phyloP scores from a whole-genome alignment of 257 asterid genomes.

The Paulownia fortunei region DNA sequence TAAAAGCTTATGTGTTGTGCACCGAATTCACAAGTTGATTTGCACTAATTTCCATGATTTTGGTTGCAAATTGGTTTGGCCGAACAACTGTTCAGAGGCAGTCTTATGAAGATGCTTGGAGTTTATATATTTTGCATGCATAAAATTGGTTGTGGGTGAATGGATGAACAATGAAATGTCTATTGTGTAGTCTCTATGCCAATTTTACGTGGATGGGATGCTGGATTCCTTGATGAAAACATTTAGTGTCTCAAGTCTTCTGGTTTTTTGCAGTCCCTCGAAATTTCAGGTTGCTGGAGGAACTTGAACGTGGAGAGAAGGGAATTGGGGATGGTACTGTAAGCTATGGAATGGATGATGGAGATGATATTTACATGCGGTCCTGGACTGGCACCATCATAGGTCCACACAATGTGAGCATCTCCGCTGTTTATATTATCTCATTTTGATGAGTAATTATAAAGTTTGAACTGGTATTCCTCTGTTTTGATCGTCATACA shows the following conservation, averaged over 20 bases:
- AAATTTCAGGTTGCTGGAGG: too few relatives aligned
- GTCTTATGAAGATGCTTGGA: background rate
- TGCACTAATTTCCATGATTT: background rate
- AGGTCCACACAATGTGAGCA: too few relatives aligned
- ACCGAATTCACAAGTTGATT: background rate
- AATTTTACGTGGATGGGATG: background rate
- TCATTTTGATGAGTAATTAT: background rate
- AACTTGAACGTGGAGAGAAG: too few relatives aligned
- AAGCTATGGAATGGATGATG: too few relatives aligned
- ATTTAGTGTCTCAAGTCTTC: slow-evolving; percentile 33
- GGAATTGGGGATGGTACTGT: too few relatives aligned
- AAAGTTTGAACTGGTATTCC: background rate
- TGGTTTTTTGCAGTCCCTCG: slow-evolving; percentile 68
- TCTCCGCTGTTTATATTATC: background rate
- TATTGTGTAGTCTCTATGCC: background rate
- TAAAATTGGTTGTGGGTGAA: background rate
- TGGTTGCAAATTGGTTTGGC: background rate
- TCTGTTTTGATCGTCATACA: background rate
- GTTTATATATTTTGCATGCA: background rate
- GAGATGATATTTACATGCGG: too few relatives aligned
- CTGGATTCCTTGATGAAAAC: background rate
- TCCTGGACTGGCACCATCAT: too few relatives aligned
- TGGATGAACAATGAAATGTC: background rate
- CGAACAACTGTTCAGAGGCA: background rate
- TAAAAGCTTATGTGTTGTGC: background rate